Conservation (phyloP, 345 rosid species). For the Reutealis trisperma region DNA sequence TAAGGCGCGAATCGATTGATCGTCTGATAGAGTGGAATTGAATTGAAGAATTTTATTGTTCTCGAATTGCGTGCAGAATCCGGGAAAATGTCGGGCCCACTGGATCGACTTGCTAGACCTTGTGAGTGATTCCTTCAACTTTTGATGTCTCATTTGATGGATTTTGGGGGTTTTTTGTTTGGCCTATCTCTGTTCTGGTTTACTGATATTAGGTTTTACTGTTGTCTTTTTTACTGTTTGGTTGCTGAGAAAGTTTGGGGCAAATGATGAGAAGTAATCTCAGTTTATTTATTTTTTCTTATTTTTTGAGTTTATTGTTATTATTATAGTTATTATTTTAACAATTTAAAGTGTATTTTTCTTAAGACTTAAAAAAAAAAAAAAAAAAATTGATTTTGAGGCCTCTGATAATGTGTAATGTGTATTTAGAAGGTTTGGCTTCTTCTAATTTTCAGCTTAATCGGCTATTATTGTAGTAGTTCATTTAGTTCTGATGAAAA, state of each 20-base stretch:
- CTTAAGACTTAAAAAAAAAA: too few relatives aligned
- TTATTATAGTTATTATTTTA: too few relatives aligned
- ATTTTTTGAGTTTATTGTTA: too few relatives aligned
- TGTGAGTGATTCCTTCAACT: constrained; percentile 53
- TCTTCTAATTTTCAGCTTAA: neutral
- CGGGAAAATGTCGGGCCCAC: constrained; percentile 82
- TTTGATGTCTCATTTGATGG: neutral
- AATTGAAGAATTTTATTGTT: neutral
- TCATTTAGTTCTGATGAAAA: constrained; percentile 8
- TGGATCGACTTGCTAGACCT: constrained; percentile 93
- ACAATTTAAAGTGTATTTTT: too few relatives aligned
- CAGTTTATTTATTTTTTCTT: neutral
- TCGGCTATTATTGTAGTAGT: neutral
- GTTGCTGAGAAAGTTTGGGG: neutral
- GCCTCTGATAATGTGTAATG: neutral
- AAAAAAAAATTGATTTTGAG: neutral
- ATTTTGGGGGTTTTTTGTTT: neutral
- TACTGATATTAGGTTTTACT: constrained; percentile 34
- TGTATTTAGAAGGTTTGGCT: neutral
- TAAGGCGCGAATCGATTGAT: constrained; percentile 23
- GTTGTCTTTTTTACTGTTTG: constrained; percentile 21
- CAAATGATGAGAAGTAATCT: neutral
- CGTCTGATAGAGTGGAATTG: constrained; percentile 23
- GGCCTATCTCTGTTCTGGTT: neutral
- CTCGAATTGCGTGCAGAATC: constrained; percentile 10